Evolutionary conservation across 805 yeast species (phyloP), one percentile per base, ranked within the genome.

Genomic region (Jamesozyma hellenica): DNA sequence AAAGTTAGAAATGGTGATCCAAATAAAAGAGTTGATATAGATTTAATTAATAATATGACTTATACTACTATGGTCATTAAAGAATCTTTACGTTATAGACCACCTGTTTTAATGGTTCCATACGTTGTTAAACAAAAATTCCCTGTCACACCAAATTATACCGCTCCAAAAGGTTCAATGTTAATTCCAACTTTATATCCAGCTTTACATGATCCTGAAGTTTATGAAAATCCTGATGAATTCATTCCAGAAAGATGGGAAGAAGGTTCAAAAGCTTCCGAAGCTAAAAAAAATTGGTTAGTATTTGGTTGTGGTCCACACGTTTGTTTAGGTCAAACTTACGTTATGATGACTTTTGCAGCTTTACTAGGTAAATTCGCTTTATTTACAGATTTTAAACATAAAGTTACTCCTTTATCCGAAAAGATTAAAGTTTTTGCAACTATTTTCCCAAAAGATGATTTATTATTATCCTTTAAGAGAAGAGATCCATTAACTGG

Each of bases 231-330:
- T 49, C 98, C 98, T 28, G 97, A 92, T 47, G 82, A 79, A 46
- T 92, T 87, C 58, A 78, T 83, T 46, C 98, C 98, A 36, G 98
- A 92, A 58, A 81, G 98, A 70, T 92, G 97, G 97, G 70, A 57
- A 19, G 82, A 73, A 55, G 88, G 87, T 38, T 72, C 92, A 7
- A 66, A 75, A 36, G 94, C 90, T 15, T 74, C 71, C 55, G 75
- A 75, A 65, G 81, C 81, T 31, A 80, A 79, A 61, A 82, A 82
- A 63, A 88, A 88, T 68, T 92, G 96, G 95, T 74, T 92, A 48
- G 96, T 90, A 10, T 92, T 92, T 53, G 98, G 98, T 47, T 79
- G 94, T 34, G 98, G 98, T 41, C 90, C 96, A 11, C 98, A 92
- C 60, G 87, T 83, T 41, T 92, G 98, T 67, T 68, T 92, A 46